Conservation (phyloP, 768 basidiomycete genomes). For the Trametes maxima region DNA sequence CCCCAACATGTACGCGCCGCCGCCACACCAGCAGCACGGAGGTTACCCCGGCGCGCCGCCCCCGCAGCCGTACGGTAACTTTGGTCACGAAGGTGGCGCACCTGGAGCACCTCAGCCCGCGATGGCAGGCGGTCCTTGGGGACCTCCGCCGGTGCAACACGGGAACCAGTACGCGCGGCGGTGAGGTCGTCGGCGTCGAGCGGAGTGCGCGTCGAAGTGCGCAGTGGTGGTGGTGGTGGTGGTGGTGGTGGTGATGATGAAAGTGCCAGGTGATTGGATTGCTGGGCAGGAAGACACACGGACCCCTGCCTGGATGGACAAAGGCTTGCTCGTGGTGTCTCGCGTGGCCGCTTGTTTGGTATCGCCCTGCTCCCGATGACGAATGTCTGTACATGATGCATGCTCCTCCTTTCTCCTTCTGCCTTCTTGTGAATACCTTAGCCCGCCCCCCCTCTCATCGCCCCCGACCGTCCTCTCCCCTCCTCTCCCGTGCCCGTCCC, state of each 20-base stretch:
- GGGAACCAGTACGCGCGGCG: slow-evolving; percentile 31
- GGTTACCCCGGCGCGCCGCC: slow-evolving; percentile 17
- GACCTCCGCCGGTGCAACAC: slow-evolving; percentile 32
- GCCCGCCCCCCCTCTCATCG: neutral
- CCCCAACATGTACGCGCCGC: slow-evolving; percentile 25
- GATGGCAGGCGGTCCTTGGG: slow-evolving; percentile 26
- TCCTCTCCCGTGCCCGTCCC: neutral
- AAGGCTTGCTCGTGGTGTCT: slow-evolving; percentile 20
- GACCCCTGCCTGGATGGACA: slow-evolving; percentile 23
- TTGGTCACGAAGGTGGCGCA: slow-evolving; percentile 21
- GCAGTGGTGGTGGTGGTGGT: neutral
- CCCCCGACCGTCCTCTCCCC: neutral
- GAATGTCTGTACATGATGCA: slow-evolving; percentile 9
- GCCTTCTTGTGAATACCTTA: slow-evolving; percentile 13
- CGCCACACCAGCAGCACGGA: slow-evolving; percentile 14
- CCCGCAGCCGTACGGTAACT: slow-evolving; percentile 12
- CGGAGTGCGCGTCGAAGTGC: neutral
- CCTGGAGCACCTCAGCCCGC: slow-evolving; percentile 18
- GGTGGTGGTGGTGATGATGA: slow-evolving; percentile 1
- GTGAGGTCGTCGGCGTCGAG: neutral
- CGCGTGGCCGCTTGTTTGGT: slow-evolving; percentile 10
- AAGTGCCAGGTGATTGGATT: slow-evolving; percentile 8
- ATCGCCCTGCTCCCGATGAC: slow-evolving; percentile 11
- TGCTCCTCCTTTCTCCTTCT: neutral
- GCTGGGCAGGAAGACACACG: slow-evolving; percentile 23